Evolutionary conservation across 129 eudicot species (phyloP).

Genomic region (Flaveria brownii): DNA sequence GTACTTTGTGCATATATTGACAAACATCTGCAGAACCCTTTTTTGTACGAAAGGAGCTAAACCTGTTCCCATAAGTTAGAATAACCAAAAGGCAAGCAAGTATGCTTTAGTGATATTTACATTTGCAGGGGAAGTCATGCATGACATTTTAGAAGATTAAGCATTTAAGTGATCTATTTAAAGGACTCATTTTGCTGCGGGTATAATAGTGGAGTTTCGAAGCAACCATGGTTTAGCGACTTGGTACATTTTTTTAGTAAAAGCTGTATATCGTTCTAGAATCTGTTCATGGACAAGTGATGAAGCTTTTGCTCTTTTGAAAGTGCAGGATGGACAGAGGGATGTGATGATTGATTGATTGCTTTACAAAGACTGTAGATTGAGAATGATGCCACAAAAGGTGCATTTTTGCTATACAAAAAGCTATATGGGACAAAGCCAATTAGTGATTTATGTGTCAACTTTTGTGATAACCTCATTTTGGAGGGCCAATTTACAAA

Average conservation of each 20-base stretch:
- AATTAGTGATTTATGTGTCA: not conserved
- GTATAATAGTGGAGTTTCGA: too few species aligned
- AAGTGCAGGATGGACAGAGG: constrained; percentile 7
- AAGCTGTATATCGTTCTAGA: constrained; percentile 12
- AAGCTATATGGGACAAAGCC: constrained; percentile 5
- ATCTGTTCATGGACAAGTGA: not conserved
- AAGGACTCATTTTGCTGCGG: too few species aligned
- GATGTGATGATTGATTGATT: constrained; percentile 8
- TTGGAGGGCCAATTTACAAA: not conserved
- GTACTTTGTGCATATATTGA: not conserved
- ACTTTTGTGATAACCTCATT: constrained; percentile 21
- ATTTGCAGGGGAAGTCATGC: not conserved
- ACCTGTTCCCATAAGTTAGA: constrained; percentile 2
- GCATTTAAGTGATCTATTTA: not conserved
- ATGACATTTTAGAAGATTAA: not conserved
- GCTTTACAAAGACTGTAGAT: constrained; percentile 22
- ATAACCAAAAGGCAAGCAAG: not conserved
- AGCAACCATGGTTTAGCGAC: not conserved
- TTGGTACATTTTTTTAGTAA: constrained; percentile 8
- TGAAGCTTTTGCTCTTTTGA: constrained; percentile 6
- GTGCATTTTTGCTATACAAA: constrained; percentile 5
- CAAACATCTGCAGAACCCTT: not conserved
- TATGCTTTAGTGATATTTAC: not conserved
- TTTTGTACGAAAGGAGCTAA: not conserved
- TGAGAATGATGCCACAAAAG: constrained; percentile 12